A percentile compares a stretch with the other conserved stretches of the same genome.
Evolutionary conservation across 2,329 filamentous ascomycete species (phyloP).

Genomic region (Fusarium irregulare): DNA sequence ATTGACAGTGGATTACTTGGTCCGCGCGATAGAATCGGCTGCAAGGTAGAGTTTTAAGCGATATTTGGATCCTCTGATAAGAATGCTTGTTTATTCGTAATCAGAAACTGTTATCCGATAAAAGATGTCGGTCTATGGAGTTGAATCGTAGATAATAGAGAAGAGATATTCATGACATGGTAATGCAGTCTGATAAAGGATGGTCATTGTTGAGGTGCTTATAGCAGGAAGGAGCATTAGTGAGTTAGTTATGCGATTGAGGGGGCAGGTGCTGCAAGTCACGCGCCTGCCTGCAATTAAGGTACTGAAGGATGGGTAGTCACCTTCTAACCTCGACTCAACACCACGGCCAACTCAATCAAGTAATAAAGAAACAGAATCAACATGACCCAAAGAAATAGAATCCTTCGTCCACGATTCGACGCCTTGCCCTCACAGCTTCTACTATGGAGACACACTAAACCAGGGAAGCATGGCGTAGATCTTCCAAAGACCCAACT

Average conservation of each 20-base stretch:
- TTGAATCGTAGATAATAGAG: not conserved
- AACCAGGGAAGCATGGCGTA: conserved; percentile 27
- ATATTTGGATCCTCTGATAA: conserved; percentile 28
- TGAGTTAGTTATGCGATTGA: not conserved
- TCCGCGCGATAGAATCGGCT: not conserved
- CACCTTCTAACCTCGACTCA: not conserved
- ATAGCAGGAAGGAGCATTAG: not conserved
- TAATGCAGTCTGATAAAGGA: not conserved
- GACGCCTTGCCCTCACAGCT: not conserved
- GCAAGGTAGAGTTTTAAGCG: conserved; percentile 17
- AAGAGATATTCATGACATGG: not conserved
- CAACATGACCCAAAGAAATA: not conserved
- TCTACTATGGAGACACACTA: conserved; percentile 5
- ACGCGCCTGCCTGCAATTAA: not conserved
- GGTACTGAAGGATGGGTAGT: not conserved
- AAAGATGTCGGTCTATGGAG: not conserved
- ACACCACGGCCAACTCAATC: not conserved
- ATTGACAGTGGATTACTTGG: not conserved
- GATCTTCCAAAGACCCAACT: conserved; percentile 12
- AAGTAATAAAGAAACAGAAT: not conserved
- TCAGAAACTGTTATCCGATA: not conserved
- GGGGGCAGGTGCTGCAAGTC: not conserved
- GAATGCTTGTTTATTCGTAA: conserved; percentile 4
- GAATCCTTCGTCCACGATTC: conserved; percentile 2
- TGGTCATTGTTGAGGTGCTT: not conserved